Base-by-base conservation (phyloP, 2,329 filamentous ascomycete species). In the Tolypocladium nubicola region DNA sequence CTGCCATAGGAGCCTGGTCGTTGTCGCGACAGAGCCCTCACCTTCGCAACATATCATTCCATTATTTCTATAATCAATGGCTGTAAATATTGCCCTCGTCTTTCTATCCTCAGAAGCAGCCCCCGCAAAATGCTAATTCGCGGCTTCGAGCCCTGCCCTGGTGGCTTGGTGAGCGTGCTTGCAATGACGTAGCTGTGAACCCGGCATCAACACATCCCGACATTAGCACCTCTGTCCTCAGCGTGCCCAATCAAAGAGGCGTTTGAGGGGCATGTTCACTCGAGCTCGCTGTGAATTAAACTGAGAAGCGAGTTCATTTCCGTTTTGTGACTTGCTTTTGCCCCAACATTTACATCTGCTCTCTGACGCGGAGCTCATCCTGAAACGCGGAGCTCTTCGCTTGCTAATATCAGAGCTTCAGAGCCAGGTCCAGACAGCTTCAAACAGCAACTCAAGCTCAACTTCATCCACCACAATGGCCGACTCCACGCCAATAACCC, bases 81-180 rank as follows among this genome's bases (percentile, higher is more conserved):
- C 13, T 45, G 14, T n/a, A 21, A 14, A 23, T 14, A 21, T 10
- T 30, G 26, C 23, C 30, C 13, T 30, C 8, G 13, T 10, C 14
- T n/a, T 5, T 33, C 45, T 33, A 26, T 86, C 97, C 16, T 83
- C 92, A 64, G 80, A 91, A 63, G 90, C 97, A 74, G 83, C 80
- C 84, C 21, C 77, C 97, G 56, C 79, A 79, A 41, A 74, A 80
- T 23, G 79, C 84, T 21, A 78, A 96, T 39, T 77, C 80, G 40
- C 80, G 96, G 13, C 80, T 88, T 60, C 70, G 75, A 23, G 66
- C 86, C 21, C 11, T 53, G 65, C 68, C 13, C 77, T 84, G 54
- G 66, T 84, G 1, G 87, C 88, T n/a, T 87, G 86, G 61, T 96
- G 89, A 86, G 92, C 93, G 1, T 85, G 93, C 57, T 86, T 87